Evolutionary conservation across 2,329 filamentous ascomycete genomes (phyloP).

Genomic region (Diaporthe caulivora): DNA sequence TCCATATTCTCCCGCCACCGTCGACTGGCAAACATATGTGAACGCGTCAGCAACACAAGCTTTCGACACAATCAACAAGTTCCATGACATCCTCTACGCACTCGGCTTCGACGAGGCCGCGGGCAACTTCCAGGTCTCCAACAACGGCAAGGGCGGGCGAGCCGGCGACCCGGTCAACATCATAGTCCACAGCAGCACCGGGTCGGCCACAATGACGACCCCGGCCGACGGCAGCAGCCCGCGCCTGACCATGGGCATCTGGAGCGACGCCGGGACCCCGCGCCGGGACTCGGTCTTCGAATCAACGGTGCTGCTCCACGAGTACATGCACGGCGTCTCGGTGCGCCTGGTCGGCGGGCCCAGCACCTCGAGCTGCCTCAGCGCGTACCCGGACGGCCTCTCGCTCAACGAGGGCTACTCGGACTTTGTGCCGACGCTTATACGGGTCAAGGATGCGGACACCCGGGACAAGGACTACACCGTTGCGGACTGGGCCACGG

Average conservation of each 20-base stretch:
- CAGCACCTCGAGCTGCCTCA: neutral
- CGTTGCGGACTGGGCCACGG: neutral
- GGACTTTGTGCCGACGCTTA: neutral
- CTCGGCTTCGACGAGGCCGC: constrained; percentile 1
- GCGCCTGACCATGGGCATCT: neutral
- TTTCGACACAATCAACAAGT: constrained; percentile 10
- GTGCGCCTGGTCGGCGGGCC: neutral
- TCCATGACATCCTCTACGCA: neutral
- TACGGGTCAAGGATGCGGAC: neutral
- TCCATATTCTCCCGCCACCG: neutral
- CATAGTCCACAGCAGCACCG: neutral
- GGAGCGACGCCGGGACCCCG: neutral
- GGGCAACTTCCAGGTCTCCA: neutral
- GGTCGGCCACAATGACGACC: neutral
- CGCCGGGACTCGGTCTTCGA: neutral
- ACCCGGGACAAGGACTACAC: neutral
- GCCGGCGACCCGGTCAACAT: neutral
- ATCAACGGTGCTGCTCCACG: neutral
- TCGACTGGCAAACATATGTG: constrained; percentile 3
- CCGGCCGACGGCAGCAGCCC: neutral
- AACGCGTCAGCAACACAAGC: neutral
- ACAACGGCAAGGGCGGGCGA: neutral
- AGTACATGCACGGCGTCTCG: neutral
- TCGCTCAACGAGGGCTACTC: neutral
- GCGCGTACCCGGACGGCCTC: neutral